These are phyloP conservation scores for Funneliformis caledonium DNA, from an alignment of 371 early-diverging fungal species.

Conservation along the genomic window DNA sequence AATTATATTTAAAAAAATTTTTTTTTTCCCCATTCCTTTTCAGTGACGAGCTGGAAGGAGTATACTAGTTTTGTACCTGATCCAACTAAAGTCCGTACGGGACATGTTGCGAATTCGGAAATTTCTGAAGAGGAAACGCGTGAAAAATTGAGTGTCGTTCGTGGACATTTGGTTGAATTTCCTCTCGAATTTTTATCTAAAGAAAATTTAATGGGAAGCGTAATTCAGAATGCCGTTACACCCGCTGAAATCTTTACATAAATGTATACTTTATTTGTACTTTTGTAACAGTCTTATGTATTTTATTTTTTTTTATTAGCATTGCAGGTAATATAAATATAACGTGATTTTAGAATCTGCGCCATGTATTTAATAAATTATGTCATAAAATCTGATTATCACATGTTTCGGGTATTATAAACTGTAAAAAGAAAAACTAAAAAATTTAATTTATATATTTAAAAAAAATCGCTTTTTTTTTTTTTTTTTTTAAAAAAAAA, in stretches of 20 bases:
- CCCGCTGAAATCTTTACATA: conserved; percentile 60
- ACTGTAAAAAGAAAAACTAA: too few relatives aligned
- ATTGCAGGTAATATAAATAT: too few relatives aligned
- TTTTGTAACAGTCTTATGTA: too few relatives aligned
- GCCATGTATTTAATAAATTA: too few relatives aligned
- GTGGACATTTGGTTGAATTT: conserved; percentile 76
- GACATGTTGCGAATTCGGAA: conserved; percentile 58
- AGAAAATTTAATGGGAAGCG: conserved; percentile 68
- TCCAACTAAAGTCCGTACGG: conserved; percentile 50
- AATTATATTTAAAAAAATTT: not conserved
- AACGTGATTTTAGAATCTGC: too few relatives aligned
- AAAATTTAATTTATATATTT: too few relatives aligned
- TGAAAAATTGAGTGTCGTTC: conserved; percentile 51
- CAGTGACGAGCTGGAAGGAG: conserved; percentile 61
- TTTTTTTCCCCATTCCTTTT: conserved; percentile 11
- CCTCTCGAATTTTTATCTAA: conserved; percentile 77
- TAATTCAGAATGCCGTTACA: conserved; percentile 55
- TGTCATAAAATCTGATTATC: too few relatives aligned
- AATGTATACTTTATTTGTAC: not conserved
- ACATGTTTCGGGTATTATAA: too few relatives aligned
- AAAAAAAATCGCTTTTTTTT: too few relatives aligned
- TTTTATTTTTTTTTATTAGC: too few relatives aligned
- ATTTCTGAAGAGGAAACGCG: conserved; percentile 45
- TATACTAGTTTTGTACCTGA: conserved; percentile 65
- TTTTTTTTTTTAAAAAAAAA: too few relatives aligned